Evolutionary conservation across 768 basidiomycete species (phyloP).

Genomic region (Lepiota venenata): DNA sequence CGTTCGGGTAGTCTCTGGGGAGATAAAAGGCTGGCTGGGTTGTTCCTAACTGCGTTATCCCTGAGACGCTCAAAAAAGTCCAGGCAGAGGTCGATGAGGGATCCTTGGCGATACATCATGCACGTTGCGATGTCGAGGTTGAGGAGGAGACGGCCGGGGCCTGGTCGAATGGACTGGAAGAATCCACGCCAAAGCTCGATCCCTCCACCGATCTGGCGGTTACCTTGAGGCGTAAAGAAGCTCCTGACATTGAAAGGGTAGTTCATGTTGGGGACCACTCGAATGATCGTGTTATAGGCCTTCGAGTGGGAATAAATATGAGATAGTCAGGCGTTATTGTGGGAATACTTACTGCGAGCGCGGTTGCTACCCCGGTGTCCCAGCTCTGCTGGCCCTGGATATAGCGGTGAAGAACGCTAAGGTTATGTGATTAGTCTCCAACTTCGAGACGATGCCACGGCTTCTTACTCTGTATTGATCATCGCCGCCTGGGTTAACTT

Average conservation of each 20-base stretch:
- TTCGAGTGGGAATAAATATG: constrained; percentile 19
- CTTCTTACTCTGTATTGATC: constrained; percentile 26
- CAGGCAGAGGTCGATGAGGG: constrained; percentile 54
- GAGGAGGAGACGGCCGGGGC: constrained; percentile 57
- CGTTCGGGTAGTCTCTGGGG: constrained; percentile 46
- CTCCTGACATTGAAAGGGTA: constrained; percentile 74
- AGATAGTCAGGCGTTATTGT: neutral
- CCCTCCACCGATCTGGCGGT: constrained; percentile 54
- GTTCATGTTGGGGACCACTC: constrained; percentile 67
- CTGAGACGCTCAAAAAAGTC: constrained; percentile 37
- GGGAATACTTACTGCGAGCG: constrained; percentile 48
- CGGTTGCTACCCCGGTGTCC: constrained; percentile 51
- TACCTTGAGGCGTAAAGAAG: constrained; percentile 58
- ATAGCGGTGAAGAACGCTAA: constrained; percentile 58
- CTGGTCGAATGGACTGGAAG: constrained; percentile 76
- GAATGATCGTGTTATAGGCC: constrained; percentile 73
- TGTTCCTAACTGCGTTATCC: constrained; percentile 6
- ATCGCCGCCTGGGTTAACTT: constrained; percentile 51
- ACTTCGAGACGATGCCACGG: neutral
- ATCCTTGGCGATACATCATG: constrained; percentile 68
- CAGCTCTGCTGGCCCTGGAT: constrained; percentile 55
- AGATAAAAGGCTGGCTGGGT: constrained; percentile 26
- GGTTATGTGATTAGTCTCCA: neutral
- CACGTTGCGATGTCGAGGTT: constrained; percentile 80
- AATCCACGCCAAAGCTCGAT: constrained; percentile 77